phyloP scores from a whole-genome alignment of 2,329 filamentous ascomycete species.

The Geosmithia putterillii region DNA sequence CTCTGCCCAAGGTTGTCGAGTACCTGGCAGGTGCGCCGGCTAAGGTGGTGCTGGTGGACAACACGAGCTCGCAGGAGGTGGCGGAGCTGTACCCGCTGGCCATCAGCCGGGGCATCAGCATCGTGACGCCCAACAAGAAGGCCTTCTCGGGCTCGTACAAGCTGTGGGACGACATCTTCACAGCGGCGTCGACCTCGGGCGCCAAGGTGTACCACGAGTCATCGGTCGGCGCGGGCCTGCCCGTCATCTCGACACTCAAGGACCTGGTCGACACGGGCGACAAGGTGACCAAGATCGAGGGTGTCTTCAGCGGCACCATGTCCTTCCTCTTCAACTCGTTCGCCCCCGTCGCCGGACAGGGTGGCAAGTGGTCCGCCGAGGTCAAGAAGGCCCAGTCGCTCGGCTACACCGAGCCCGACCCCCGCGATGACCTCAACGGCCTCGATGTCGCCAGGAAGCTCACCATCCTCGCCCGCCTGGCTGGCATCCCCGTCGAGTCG shows the following conservation, averaged over 20 bases:
- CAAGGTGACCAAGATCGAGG: slow-evolving; percentile 82
- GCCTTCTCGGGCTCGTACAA: slow-evolving; percentile 74
- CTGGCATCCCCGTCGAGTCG: slow-evolving; percentile 48
- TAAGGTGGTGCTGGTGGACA: slow-evolving; percentile 80
- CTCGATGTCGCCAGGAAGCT: slow-evolving; percentile 90
- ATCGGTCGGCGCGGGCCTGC: slow-evolving; percentile 84
- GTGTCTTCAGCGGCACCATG: slow-evolving; percentile 96
- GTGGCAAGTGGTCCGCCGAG: slow-evolving; percentile 80
- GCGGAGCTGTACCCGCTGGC: slow-evolving; percentile 75
- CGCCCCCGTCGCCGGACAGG: slow-evolving; percentile 61
- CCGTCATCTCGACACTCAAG: slow-evolving; percentile 84
- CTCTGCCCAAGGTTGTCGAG: slow-evolving; percentile 57
- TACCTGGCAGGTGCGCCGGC: slow-evolving; percentile 69
- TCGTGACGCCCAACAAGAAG: slow-evolving; percentile 98
- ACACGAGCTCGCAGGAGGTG: slow-evolving; percentile 82
- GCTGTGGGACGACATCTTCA: slow-evolving; percentile 82
- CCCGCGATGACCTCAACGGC: slow-evolving; percentile 76
- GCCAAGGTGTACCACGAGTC: slow-evolving; percentile 92
- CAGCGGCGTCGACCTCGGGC: slow-evolving; percentile 53
- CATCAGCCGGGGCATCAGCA: slow-evolving; percentile 68
- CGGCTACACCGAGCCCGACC: slow-evolving; percentile 85
- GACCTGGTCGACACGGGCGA: slow-evolving; percentile 94
- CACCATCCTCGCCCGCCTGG: slow-evolving; percentile 82
- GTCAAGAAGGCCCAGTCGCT: slow-evolving; percentile 86
- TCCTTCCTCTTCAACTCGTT: slow-evolving; percentile 98